Evolutionary conservation across 768 basidiomycete genomes (phyloP).

Genomic region (Coprinopsis cinerea): DNA sequence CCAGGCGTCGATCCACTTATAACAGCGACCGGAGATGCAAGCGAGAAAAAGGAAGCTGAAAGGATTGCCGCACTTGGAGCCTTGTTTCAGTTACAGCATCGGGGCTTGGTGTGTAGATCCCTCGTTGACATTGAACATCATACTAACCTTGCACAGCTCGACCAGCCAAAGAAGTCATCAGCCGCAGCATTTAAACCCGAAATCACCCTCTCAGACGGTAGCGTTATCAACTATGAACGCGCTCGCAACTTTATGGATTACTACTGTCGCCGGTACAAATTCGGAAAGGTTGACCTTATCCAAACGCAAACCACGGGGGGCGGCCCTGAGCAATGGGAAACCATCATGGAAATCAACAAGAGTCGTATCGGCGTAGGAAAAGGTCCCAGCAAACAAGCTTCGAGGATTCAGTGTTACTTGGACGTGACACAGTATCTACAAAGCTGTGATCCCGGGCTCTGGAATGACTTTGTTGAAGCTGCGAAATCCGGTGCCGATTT

Average conservation of each 20-base stretch:
- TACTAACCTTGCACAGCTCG: conserved; percentile 12
- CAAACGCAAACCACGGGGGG: conserved; percentile 31
- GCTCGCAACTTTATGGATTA: conserved; percentile 93
- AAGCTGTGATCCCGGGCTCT: conserved; percentile 73
- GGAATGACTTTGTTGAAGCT: conserved; percentile 63
- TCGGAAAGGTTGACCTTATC: conserved; percentile 66
- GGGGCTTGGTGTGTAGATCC: conserved; percentile 52
- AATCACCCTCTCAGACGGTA: conserved; percentile 53
- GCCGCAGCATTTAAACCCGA: too few relatives aligned
- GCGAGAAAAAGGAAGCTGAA: conserved; percentile 62
- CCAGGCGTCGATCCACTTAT: conserved; percentile 33
- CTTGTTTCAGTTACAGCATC: conserved; percentile 58
- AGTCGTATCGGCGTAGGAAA: conserved; percentile 79
- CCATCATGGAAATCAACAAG: conserved; percentile 68
- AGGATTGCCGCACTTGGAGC: conserved; percentile 73
- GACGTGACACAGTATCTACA: conserved; percentile 88
- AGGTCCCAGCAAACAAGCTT: conserved; percentile 62
- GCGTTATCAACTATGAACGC: conserved; percentile 57
- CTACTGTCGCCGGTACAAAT: conserved; percentile 78
- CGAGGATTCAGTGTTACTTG: conserved; percentile 70
- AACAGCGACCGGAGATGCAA: conserved; percentile 56
- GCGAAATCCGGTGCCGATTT: conserved; percentile 62
- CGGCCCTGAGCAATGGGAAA: conserved; percentile 52
- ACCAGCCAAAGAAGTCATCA: conserved; percentile 14
- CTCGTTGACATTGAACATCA: background rate